Percentiles rank a stretch among this genome's conserved stretches.
These are phyloP conservation scores for Glonium stellatum DNA, from an alignment of 495 filamentous ascomycete genomes.

Conservation along the genomic window DNA sequence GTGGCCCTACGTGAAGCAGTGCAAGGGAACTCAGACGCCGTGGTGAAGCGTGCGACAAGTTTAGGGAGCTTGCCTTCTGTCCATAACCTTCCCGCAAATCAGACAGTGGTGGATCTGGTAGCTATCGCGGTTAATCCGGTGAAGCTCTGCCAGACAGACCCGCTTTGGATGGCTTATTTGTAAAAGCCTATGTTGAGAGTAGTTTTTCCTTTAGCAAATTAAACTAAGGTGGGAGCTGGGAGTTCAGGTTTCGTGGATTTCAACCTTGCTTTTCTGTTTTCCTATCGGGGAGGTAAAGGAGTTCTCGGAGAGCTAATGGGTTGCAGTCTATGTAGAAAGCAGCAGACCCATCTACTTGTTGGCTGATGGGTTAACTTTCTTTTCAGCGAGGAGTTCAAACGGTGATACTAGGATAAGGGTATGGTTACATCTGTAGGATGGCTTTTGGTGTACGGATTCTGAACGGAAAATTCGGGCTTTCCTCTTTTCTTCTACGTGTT, in stretches of 20 bases:
- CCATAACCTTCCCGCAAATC: constrained; percentile 75
- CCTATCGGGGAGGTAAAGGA: no score
- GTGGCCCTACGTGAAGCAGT: constrained; percentile 75
- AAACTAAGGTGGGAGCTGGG: background rate
- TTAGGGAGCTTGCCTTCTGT: constrained; percentile 56
- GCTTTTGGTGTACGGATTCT: no score
- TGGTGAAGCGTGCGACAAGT: constrained; percentile 80
- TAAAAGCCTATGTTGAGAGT: constrained; percentile 35
- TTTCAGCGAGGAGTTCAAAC: no score
- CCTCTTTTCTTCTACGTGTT: no score
- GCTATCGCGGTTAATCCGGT: constrained; percentile 77
- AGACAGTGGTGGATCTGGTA: constrained; percentile 91
- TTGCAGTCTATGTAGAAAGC: no score
- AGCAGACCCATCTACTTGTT: no score
- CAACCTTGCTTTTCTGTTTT: no score
- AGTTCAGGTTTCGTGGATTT: background rate
- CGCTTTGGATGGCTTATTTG: constrained; percentile 96
- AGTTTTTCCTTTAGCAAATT: background rate
- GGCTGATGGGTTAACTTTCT: no score
- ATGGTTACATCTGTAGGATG: no score
- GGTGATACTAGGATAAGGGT: no score
- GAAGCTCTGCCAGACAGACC: constrained; percentile 75
- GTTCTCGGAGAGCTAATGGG: no score
- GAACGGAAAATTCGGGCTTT: no score
- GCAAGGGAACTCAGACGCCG: constrained; percentile 76